Conservation (phyloP, 176 grass and related monocot genomes). For the Eragrostis nindensis region DNA sequence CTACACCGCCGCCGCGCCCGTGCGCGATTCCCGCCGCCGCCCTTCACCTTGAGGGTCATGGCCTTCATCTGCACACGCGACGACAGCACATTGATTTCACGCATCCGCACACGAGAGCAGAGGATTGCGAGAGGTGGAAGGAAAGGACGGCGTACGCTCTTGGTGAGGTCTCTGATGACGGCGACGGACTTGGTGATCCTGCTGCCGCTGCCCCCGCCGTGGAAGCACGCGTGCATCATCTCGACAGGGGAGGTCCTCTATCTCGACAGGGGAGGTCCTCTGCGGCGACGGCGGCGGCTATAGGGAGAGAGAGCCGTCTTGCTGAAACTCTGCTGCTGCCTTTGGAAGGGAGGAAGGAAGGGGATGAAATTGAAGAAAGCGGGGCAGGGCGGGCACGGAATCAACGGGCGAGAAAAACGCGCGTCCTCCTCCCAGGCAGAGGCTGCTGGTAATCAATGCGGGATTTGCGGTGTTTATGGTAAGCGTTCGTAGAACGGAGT, state of each 20-base stretch:
- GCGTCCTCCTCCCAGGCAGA: slow-evolving; percentile 23
- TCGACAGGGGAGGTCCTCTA: too few relatives aligned
- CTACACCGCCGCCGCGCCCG: slow-evolving; percentile 7
- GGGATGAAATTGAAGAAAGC: slow-evolving; percentile 31
- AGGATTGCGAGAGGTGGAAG: background rate
- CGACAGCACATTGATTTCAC: background rate
- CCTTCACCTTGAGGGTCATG: slow-evolving; percentile 47
- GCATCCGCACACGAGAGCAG: background rate
- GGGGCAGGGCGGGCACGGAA: slow-evolving; percentile 36
- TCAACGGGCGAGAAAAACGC: slow-evolving; percentile 46
- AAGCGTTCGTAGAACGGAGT: slow-evolving; percentile 7
- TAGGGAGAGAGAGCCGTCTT: background rate
- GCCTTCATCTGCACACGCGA: slow-evolving; percentile 49
- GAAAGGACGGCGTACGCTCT: slow-evolving; percentile 34
- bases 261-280: too few relatives aligned
- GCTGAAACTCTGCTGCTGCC: background rate
- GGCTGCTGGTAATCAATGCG: slow-evolving; percentile 43
- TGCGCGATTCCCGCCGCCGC: slow-evolving; percentile 6
- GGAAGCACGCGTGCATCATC: slow-evolving; percentile 58
- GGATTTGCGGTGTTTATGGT: slow-evolving; percentile 31
- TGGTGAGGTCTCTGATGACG: slow-evolving; percentile 48
- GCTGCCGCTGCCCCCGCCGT: slow-evolving; percentile 28
- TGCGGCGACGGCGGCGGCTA: too few relatives aligned
- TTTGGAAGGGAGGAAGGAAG: background rate
- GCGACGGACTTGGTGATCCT: slow-evolving; percentile 31